Conservation (phyloP, 2,329 filamentous ascomycete genomes). For the Ceratocystis cacaofunesta region DNA sequence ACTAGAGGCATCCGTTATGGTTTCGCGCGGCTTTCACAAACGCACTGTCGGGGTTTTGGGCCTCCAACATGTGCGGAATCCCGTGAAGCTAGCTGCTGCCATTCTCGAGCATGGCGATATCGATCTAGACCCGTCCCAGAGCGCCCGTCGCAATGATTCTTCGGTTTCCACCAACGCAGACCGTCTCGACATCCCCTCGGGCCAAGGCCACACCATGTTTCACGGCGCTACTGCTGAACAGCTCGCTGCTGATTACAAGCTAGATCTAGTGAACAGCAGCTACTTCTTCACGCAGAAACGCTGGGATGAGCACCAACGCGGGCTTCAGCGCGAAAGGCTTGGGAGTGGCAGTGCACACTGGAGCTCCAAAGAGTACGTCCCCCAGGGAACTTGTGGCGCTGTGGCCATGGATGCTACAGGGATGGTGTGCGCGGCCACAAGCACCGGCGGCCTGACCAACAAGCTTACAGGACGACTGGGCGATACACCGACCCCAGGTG, state of each 20-base stretch:
- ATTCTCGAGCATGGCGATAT: constrained; percentile 53
- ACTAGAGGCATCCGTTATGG: constrained; percentile 78
- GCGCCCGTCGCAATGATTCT: constrained; percentile 19
- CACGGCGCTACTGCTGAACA: constrained; percentile 53
- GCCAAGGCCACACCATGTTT: constrained; percentile 56
- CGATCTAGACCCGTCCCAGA: constrained; percentile 33
- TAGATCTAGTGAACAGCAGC: constrained; percentile 50
- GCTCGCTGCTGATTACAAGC: constrained; percentile 51
- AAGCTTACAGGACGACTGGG: constrained; percentile 75
- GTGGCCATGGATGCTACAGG: constrained; percentile 68
- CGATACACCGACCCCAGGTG: constrained; percentile 70
- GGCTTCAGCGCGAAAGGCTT: constrained; percentile 35
- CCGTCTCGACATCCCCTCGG: constrained; percentile 35
- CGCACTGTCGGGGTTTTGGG: constrained; percentile 65
- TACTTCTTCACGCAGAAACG: constrained; percentile 69
- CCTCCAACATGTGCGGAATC: constrained; percentile 60
- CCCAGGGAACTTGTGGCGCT: constrained; percentile 72
- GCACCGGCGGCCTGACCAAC: constrained; percentile 70
- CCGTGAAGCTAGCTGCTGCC: constrained; percentile 56
- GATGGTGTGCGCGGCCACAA: constrained; percentile 52
- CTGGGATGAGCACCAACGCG: constrained; percentile 63
- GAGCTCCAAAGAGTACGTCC: constrained; percentile 51
- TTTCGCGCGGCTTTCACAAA: constrained; percentile 57
- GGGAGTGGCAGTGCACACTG: constrained; percentile 34
- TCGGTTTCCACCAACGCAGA: neutral